phyloP scores from a whole-genome alignment of 2,329 filamentous ascomycete genomes.

The Juglanconis oblonga region DNA sequence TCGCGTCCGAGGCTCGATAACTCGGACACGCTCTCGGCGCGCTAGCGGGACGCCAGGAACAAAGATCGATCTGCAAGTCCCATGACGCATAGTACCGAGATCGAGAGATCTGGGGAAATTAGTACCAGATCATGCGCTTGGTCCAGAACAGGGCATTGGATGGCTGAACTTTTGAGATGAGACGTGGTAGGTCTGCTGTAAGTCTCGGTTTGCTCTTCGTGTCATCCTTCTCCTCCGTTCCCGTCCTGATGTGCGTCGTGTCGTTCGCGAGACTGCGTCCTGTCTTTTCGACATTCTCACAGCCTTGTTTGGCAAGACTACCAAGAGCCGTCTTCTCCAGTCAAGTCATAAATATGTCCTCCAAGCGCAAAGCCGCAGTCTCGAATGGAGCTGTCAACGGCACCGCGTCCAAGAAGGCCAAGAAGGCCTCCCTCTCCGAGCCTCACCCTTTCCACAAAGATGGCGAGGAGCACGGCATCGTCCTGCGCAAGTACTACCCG shows the following conservation, averaged over 20 bases:
- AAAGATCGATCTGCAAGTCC: conserved; percentile 14
- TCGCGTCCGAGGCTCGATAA: no score
- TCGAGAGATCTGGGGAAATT: conserved; percentile 8
- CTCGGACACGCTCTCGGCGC: background rate
- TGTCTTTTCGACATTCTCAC: background rate
- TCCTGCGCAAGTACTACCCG: conserved; percentile 75
- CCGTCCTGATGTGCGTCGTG: background rate
- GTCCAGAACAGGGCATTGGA: background rate
- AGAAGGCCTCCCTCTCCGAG: conserved; percentile 19
- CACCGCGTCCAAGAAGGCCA: conserved; percentile 8
- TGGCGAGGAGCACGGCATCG: conserved; percentile 56
- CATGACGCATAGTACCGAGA: conserved; percentile 11
- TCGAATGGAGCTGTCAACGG: background rate
- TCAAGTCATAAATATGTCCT: conserved; percentile 5
- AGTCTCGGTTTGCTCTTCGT: background rate
- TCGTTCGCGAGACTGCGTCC: background rate
- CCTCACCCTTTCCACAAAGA: conserved; percentile 46
- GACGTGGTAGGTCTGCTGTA: background rate
- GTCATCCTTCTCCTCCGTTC: background rate
- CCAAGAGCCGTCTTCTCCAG: background rate
- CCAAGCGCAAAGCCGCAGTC: conserved; percentile 20
- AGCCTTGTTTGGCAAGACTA: background rate
- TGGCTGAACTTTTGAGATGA: background rate
- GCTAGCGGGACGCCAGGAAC: conserved; percentile 8
- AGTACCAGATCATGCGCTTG: background rate